Percentiles rank a stretch among this genome's conserved stretches.
Conservation (phyloP, 1,284 basidiomycete genomes). For the Marasmius tenuissimus region DNA sequence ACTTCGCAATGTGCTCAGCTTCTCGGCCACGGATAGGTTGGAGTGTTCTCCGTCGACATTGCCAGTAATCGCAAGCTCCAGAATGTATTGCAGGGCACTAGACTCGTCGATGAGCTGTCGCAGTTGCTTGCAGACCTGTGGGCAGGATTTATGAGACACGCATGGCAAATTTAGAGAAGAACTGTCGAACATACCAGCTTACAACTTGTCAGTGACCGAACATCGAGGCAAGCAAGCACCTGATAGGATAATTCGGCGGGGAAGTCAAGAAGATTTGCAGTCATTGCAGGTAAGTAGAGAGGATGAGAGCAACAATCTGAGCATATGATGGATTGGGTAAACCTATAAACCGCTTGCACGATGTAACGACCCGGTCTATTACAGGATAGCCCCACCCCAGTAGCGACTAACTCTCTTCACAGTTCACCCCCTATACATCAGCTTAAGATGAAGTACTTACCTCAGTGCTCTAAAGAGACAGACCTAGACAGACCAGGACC, state of each 20-base stretch:
- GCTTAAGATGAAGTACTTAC: no score
- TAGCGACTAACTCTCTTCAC: no score
- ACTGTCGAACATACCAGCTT: background rate
- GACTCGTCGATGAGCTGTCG: conserved; percentile 35
- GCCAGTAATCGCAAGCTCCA: conserved; percentile 53
- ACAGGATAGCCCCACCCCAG: no score
- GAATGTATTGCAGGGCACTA: conserved; percentile 44
- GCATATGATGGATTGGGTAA: no score
- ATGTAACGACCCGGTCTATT: no score
- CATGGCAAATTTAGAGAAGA: background rate
- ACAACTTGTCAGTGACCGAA: background rate
- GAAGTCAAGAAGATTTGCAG: background rate
- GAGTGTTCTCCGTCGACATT: conserved; percentile 43
- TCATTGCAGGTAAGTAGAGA: background rate
- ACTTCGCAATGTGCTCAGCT: conserved; percentile 39
- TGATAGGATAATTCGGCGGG: background rate
- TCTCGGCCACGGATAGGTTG: conserved; percentile 29
- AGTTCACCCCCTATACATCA: no score
- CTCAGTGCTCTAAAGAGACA: no score
- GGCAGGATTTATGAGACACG: background rate
- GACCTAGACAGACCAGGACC: no score
- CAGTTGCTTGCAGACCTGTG: conserved; percentile 47
- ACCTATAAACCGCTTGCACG: no score
- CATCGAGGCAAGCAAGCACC: background rate
- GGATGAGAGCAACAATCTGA: background rate